Evolutionary conservation across 495 filamentous ascomycete species (phyloP).

Genomic region (Penicillium waksmanii): DNA sequence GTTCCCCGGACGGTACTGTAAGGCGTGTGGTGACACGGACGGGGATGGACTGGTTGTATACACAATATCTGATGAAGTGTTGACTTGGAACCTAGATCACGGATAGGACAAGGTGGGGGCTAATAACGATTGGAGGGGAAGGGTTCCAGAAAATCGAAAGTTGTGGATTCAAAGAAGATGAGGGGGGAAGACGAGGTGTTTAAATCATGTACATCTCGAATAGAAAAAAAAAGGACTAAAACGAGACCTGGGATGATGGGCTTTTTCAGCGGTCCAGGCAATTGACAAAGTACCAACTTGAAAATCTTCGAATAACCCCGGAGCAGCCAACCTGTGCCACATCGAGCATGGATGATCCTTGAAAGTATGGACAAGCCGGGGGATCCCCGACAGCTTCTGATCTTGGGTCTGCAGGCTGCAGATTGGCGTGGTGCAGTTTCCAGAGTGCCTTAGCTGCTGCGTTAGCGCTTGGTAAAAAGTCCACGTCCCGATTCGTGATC

Average conservation of each 20-base stretch:
- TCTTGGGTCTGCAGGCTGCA: constrained; percentile 21
- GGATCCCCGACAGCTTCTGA: constrained; percentile 22
- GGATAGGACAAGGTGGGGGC: constrained; percentile 1
- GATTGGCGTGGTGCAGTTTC: constrained; percentile 17
- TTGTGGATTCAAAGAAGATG: constrained; percentile 4
- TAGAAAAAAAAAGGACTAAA: constrained; percentile 9
- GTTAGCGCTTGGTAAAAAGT: constrained; percentile 6
- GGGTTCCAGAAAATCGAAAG: constrained; percentile 6
- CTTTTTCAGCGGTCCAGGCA: constrained; percentile 7
- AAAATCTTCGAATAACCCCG: constrained; percentile 6
- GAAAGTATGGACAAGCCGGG: constrained; percentile 33
- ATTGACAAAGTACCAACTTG: constrained; percentile 1
- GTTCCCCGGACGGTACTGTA: constrained; percentile 5
- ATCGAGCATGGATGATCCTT: constrained; percentile 45
- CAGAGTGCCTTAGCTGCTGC: constrained; percentile 17
- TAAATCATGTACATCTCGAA: constrained; percentile 11
- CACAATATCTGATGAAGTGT: constrained; percentile 25
- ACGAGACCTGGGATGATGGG: background rate
- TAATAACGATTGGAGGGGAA: background rate
- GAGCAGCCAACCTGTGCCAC: constrained; percentile 14
- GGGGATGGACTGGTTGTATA: constrained; percentile 31
- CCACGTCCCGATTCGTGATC: constrained; percentile 20
- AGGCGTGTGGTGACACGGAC: constrained; percentile 18
- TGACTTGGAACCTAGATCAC: constrained; percentile 18
- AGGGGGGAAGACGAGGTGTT: constrained; percentile 15